Evolutionary conservation across 1,139 yeast species (phyloP), one percentile per base, ranked within the genome.

Genomic region (Debaryomyces coudertii): DNA sequence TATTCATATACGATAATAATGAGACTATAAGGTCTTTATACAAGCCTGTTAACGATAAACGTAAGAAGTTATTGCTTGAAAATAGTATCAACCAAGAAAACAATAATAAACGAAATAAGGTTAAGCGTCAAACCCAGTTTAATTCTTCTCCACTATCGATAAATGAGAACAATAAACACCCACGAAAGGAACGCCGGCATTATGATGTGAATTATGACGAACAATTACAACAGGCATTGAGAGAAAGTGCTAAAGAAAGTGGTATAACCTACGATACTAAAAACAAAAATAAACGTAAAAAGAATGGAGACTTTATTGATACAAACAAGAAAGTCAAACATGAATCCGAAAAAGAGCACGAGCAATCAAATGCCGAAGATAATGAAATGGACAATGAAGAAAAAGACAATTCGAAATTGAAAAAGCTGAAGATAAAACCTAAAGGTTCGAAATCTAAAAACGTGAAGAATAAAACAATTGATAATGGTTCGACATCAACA

Each of bases 211-310:
- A 76, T 22, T 85, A 83, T 56, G 90, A 85, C 55, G 84, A 79
- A 53, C 85, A 83, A 57, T 69, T 87, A 46, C 85, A 83, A 49
- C 76, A 85, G 47, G 92, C 89, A 0, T 69, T 86, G 37, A 82
- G 86, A 54, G 92, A 85, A 61, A 81, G 88, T 53, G 88, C 85
- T 9, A 77, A 79, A 52, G 78, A 72, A 49, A 61, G 62, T 20
- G 66, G 65, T 4, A 47, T 58, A 27, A 42, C 39, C 18, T 38
- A 48, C 29, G 49, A 52, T 5, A 51, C 47, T 12, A 39, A 43
- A 28, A n/a, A 27, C 16, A 44, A 20, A 49, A 47, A 14, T 42
- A 49, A 42, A 43, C 40, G 42, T 37, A 81, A 74, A 55, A 68
- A 39, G 63, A 64, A 4, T 65, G 43, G 36, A 38, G 46, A 52